Base-by-base conservation (phyloP, 306 rosid species). In the Astragalus glycyphyllos region DNA sequence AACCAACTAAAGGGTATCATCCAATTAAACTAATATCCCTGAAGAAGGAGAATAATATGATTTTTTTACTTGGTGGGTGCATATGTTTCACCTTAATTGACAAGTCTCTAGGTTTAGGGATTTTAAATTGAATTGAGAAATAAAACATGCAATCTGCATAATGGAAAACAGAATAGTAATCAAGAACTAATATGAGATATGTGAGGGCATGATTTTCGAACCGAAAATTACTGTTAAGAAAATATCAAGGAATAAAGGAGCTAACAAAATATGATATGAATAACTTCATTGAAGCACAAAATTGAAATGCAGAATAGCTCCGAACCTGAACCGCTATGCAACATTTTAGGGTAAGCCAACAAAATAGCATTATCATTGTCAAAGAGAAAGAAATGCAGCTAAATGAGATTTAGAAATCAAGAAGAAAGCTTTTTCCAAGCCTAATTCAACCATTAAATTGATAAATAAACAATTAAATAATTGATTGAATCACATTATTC, bases 331-430 rank as follows among this genome's bases (percentile, higher is more conserved):
- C 38, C 15, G 0, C 6, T 48, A 6, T 37, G n/a, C 41, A 14
- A 6, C 16, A 37, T 45, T 62, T 44, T 71, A 57, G 54, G 53
- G 31, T 6, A 38, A 55, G 8, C 32, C 63, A 38, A 64, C 46
- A 65, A 32, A 70, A 61, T 2, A n/a, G 6, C 64, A 11, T 56
- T 8, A 65, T 59, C 48, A 13, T 16, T 44, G 37, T 50, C 58
- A 69, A 60, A 54, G 3, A 35, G 45, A 44, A 50, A 46, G 13
- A 53, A 51, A 77, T n/a, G 34, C 14, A 70, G 29, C 65, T 49
- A 35, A 16, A 49, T 6, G 20, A 49, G 57, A 63, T 1, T 31
- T 69, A 55, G 26, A 65, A 69, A 15, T 23, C 69, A 35, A 35
- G 20, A 74, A 26, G 5, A 51, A 17, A 54, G 23, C 45, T 15